Evolutionary conservation across 441 rosid species (phyloP), one percentile per base, ranked within the genome.

Genomic region (Sinapis alba): DNA sequence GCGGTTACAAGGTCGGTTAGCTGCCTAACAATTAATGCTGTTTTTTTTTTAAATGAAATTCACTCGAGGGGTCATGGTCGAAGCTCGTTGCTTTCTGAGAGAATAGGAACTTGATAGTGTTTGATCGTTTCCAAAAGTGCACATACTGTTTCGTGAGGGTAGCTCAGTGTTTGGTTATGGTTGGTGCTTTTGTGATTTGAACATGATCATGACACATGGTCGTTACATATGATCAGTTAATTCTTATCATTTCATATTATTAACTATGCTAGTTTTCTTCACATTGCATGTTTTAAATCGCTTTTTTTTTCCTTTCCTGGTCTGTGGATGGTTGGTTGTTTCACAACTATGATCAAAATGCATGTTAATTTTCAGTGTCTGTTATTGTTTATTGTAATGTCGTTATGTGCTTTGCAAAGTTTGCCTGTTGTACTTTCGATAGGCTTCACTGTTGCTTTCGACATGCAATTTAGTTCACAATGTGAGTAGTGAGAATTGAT

Each of bases 311-410:
- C 12, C 15, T 43, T 59, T 13, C 30, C 8, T 11, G 7, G 15
- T 4, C 7, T 58, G 36, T 32, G 36, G 36, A 32, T 7, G 10
- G 15, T 15, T 7, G 10, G 15, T 15, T 56, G 58, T 2, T 38
- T 73, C 30, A 10, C 65, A 65, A 36, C 45, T 26, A 56, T 41
- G 61, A 67, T 67, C 16, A 32, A 16, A 32, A 9, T 57, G n/a
- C 53, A 58, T 66, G 19, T 13, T 19, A 36, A 6, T 1, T 36
- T 63, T 38, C 18, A 20, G 0, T 36, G 7, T 30, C 7, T 30
- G 4, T n/a, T 15, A 1, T 61, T 18, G 3, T 38, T 62, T 62
- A 20, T 62, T 62, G 28, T 4, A 20, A 24, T 43, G 13, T 15
- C 23, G 45, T 8, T n/a, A 24, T 24, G 21, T 30, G 45, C 60